Evolutionary conservation across 768 basidiomycete species (phyloP), one percentile per base, ranked within the genome.

Genomic region (Tephrocybe sp.): DNA sequence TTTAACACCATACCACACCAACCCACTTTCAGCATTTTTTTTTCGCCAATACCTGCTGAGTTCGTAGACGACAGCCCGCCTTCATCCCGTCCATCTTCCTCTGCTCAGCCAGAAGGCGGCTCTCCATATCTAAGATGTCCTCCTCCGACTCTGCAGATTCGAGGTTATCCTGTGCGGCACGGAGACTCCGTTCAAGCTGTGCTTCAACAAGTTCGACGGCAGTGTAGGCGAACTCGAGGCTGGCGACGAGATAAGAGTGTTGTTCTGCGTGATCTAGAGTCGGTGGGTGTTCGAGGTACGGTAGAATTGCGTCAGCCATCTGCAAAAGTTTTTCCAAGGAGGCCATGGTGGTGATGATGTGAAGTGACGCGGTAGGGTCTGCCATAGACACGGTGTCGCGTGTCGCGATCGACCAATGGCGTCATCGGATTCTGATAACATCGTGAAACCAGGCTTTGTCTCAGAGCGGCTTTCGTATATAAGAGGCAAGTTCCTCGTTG

Each of bases 191-290:
- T 31, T 56, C 55, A 5, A 56, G 51, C 22, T 56, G 55, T 0
- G 51, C 55, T 13, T 56, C 55, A 33, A 56, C 55, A 22, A 56
- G 55, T 14, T 56, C 55, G 20, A 56, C 55, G 35, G 55, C 55
- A 14, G 55, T 47, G 23, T 56, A 56, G n/a, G 55, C 51, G 31
- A 56, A 56, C 36, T 56, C 55, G 43, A 56, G 51, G 44, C 48
- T 49, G 16, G 51, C 51, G 34, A 34, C 39, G 39, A 56, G 55
- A 36, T 56, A 56, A 16, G 51, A 35, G 45, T 50, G 51, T 32
- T 49, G 51, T 8, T 52, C 47, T 13, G 38, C 8, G 33, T 5
- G 48, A 10, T 9, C 34, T 17, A 56, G 51, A 17, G 22, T 12
- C 1, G 51, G 55, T 1, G 55, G 55, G 22, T 26, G 51, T 11